Conservation (phyloP, 2,329 filamentous ascomycete genomes). For the Ceratocystis cubensis region DNA sequence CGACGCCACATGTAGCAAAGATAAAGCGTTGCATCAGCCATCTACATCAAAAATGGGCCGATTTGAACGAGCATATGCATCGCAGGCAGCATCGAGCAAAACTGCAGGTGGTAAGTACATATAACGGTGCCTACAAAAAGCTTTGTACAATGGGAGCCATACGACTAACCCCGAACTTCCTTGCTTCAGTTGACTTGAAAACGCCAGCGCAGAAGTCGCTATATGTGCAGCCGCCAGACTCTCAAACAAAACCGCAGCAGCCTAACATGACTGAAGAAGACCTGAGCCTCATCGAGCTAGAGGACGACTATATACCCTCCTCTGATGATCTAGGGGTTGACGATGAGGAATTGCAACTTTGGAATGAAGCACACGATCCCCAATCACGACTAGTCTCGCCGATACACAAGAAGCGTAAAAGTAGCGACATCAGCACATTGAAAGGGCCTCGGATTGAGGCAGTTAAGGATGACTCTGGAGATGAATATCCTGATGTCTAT, state of each 20-base stretch:
- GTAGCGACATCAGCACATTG: slow-evolving; percentile 33
- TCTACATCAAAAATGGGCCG: slow-evolving; percentile 12
- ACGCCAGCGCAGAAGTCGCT: neutral
- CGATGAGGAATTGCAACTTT: slow-evolving; percentile 30
- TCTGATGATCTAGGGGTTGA: slow-evolving; percentile 30
- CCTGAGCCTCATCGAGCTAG: slow-evolving; percentile 29
- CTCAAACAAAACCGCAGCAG: neutral
- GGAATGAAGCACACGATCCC: slow-evolving; percentile 33
- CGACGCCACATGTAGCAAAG: neutral
- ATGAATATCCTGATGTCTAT: slow-evolving; percentile 44
- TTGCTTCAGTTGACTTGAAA: neutral
- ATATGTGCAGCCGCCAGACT: neutral
- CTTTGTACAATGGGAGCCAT: neutral
- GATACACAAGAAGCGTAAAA: slow-evolving; percentile 41
- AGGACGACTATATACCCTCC: slow-evolving; percentile 29
- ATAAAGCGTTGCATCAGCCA: neutral
- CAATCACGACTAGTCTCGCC: slow-evolving; percentile 30
- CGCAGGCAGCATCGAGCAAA: slow-evolving; percentile 13
- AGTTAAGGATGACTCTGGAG: slow-evolving; percentile 29
- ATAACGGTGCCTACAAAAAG: neutral
- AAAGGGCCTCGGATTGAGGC: neutral
- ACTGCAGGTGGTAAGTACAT: slow-evolving; percentile 12
- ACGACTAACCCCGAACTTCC: neutral
- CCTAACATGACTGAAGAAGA: neutral
- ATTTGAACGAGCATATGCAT: slow-evolving; percentile 18